A percentile compares a stretch with the other conserved stretches of the same genome.
Evolutionary conservation across 257 asterid species (phyloP).

Genomic region (Leonotis leonurus): DNA sequence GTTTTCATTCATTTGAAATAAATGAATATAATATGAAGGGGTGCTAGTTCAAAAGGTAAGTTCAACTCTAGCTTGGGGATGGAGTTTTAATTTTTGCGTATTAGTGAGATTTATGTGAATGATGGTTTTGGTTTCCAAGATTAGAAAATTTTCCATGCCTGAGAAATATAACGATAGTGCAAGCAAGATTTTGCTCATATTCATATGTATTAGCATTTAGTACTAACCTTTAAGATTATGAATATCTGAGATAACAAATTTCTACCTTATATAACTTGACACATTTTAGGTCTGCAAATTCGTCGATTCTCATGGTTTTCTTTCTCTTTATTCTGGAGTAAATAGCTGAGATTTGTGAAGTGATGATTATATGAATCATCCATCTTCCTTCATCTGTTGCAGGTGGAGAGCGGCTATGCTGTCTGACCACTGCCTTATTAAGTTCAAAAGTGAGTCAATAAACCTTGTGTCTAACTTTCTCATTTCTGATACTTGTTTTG

Average conservation of each 20-base stretch:
- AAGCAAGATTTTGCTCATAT: neutral
- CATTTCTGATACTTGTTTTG: no score
- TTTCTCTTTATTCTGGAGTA: no score
- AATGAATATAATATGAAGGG: no score
- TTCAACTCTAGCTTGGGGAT: no score
- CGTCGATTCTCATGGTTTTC: no score
- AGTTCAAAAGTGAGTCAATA: slow-evolving; percentile 66
- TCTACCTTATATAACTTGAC: neutral
- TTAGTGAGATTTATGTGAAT: neutral
- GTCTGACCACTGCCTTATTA: slow-evolving; percentile 52
- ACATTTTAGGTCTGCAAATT: neutral
- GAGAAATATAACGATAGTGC: neutral
- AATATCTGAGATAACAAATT: neutral
- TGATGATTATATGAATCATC: neutral
- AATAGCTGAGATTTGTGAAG: no score
- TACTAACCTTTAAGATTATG: neutral
- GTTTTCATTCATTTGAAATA: no score
- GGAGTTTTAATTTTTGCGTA: no score
- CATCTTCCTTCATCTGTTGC: slow-evolving; percentile 17
- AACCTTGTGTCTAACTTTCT: neutral
- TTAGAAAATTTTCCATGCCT: neutral
- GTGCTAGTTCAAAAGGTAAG: no score
- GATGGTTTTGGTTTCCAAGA: neutral
- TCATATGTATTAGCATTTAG: no score
- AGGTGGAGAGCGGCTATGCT: slow-evolving; percentile 55